Percentiles rank a stretch among this genome's conserved stretches.
phyloP scores from a whole-genome alignment of 495 filamentous ascomycete genomes.

The Podospora fimiseda region DNA sequence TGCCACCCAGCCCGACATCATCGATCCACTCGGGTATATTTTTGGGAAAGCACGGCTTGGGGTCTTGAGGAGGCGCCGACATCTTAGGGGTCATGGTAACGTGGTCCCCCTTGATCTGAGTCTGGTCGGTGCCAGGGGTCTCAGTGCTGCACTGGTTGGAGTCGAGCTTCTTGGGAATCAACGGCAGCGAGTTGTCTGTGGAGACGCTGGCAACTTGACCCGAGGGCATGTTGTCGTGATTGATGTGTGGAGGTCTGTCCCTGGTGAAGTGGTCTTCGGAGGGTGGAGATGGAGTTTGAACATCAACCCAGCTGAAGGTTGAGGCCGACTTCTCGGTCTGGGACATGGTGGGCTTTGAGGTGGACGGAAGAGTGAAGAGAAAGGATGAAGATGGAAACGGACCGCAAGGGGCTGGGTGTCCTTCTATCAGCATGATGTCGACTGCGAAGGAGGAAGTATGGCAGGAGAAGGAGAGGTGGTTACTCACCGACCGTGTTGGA shows the following conservation, averaged over 20 bases:
- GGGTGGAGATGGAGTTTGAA: background rate
- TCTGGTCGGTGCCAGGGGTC: slow-evolving; percentile 9
- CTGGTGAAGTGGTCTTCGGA: slow-evolving; percentile 14
- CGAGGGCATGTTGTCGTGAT: slow-evolving; percentile 25
- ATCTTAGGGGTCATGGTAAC: background rate
- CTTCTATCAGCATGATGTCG: too few species aligned
- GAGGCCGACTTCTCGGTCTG: background rate
- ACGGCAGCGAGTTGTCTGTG: background rate
- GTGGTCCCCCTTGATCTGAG: background rate
- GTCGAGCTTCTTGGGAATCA: background rate
- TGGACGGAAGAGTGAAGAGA: background rate
- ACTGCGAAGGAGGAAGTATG: too few species aligned
- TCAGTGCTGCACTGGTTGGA: slow-evolving; percentile 14
- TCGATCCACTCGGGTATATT: slow-evolving; percentile 11
- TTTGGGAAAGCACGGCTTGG: background rate
- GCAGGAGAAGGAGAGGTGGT: too few species aligned
- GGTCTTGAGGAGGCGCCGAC: background rate
- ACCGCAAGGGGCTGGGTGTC: too few species aligned
- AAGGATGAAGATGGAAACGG: too few species aligned
- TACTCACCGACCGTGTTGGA: too few species aligned
- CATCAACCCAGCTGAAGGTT: slow-evolving; percentile 2
- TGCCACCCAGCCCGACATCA: slow-evolving; percentile 5
- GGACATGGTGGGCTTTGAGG: background rate
- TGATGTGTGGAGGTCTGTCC: slow-evolving; percentile 22
- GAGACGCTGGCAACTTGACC: slow-evolving; percentile 10